A percentile compares a stretch with the other conserved stretches of the same genome.
These are phyloP conservation scores for Apiotrichum siamense DNA, from an alignment of 1,284 basidiomycete genomes.

Conservation along the genomic window DNA sequence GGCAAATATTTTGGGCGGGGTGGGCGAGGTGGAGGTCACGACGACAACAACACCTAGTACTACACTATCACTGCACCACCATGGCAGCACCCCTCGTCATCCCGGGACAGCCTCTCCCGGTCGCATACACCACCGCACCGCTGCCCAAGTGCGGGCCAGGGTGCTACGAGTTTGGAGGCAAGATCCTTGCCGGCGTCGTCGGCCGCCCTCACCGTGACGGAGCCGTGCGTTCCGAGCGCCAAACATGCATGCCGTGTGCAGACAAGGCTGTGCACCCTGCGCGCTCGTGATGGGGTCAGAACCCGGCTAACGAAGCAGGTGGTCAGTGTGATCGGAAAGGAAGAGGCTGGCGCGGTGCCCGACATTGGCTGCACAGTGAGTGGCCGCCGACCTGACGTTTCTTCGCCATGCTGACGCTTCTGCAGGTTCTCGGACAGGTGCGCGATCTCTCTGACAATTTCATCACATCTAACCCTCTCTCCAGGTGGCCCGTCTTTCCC, in stretches of 20 bases:
- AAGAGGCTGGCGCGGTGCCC: conserved; percentile 42
- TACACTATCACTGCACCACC: neutral
- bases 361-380: conserved; percentile 45
- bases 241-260: no score
- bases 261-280: neutral
- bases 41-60: neutral
- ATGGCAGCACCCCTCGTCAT: conserved; percentile 51
- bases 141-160: conserved; percentile 60
- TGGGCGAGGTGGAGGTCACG: no score
- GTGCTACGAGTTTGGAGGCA: conserved; percentile 61
- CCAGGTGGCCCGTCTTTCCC: conserved; percentile 73
- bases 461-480: conserved; percentile 36
- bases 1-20: no score
- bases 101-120: conserved; percentile 72
- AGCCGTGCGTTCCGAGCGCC: conserved; percentile 53
- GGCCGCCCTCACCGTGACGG: conserved; percentile 61
- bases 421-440: conserved; percentile 39
- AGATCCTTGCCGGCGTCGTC: conserved; percentile 65
- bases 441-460: neutral
- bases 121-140: conserved; percentile 54
- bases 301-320: no score
- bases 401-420: neutral
- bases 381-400: neutral
- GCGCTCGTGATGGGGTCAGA: no score
- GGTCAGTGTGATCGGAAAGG: conserved; percentile 42